phyloP scores from a whole-genome alignment of 1,139 yeast species.

The Sugiyamaella xylanicola region DNA sequence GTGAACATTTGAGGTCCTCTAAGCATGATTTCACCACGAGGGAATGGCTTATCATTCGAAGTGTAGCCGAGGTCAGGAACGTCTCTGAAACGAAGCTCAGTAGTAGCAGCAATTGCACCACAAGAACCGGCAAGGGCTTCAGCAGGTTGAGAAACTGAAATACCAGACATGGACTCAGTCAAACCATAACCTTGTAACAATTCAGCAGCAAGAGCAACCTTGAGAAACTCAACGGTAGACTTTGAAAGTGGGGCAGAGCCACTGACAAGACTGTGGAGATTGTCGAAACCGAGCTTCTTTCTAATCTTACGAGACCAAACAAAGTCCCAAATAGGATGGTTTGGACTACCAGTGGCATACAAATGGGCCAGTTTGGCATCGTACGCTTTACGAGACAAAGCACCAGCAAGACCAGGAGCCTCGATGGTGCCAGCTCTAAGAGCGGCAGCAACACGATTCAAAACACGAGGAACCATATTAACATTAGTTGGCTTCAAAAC shows the following conservation, averaged over 20 bases:
- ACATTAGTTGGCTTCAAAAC: constrained; percentile 56
- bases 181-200: constrained; percentile 75
- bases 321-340: constrained; percentile 50
- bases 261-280: constrained; percentile 49
- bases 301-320: constrained; percentile 56
- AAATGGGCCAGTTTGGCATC: constrained; percentile 45
- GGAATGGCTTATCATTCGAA: constrained; percentile 51
- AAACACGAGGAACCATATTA: constrained; percentile 66
- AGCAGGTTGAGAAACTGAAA: constrained; percentile 51
- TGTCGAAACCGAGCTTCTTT: constrained; percentile 58
- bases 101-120: constrained; percentile 57
- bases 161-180: constrained; percentile 74
- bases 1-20: constrained; percentile 69
- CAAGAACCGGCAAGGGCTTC: constrained; percentile 57
- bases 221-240: constrained; percentile 61
- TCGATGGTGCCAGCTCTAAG: constrained; percentile 46
- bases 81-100: constrained; percentile 63
- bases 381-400: constrained; percentile 44
- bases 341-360: constrained; percentile 44
- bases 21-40: constrained; percentile 61
- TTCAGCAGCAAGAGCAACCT: constrained; percentile 61
- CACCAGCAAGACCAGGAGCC: constrained; percentile 43
- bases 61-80: constrained; percentile 69
- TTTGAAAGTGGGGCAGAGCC: constrained; percentile 79
- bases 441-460: constrained; percentile 61